Conservation (phyloP, 2,329 filamentous ascomycete species). For the Chalaropsis thielavioides region DNA sequence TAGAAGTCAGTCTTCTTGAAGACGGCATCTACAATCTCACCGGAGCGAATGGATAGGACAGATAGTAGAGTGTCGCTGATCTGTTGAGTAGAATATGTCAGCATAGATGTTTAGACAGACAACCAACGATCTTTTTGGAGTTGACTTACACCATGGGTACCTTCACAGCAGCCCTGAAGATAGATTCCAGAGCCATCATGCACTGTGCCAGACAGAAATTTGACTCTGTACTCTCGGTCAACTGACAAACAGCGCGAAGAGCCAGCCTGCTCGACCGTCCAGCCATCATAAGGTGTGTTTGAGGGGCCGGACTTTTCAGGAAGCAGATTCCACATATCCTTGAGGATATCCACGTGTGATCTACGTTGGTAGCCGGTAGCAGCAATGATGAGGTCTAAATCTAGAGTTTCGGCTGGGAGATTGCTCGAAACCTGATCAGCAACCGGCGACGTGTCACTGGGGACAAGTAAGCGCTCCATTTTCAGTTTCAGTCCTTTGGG, state of each 20-base stretch:
- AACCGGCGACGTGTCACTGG: slow-evolving; percentile 26
- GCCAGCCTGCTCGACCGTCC: slow-evolving; percentile 29
- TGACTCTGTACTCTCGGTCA: slow-evolving; percentile 61
- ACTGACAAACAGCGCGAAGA: slow-evolving; percentile 39
- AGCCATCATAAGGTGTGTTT: slow-evolving; percentile 24
- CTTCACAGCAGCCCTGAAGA: slow-evolving; percentile 89
- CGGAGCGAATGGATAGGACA: slow-evolving; percentile 59
- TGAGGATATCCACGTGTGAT: slow-evolving; percentile 64
- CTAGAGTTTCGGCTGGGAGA: slow-evolving; percentile 42
- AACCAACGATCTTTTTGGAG: no score
- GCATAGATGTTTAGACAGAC: slow-evolving; percentile 7
- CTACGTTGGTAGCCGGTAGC: slow-evolving; percentile 77
- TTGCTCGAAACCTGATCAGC: slow-evolving; percentile 24
- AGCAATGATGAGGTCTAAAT: slow-evolving; percentile 69
- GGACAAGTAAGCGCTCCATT: slow-evolving; percentile 26
- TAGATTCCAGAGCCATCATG: slow-evolving; percentile 65
- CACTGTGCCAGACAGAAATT: slow-evolving; percentile 54
- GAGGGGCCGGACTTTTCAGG: slow-evolving; percentile 31
- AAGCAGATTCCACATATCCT: slow-evolving; percentile 49
- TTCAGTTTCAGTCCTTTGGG: slow-evolving; percentile 40
- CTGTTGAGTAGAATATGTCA: slow-evolving; percentile 26
- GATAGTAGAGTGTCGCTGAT: slow-evolving; percentile 72
- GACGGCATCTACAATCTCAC: slow-evolving; percentile 63
- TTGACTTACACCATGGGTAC: slow-evolving; percentile 76
- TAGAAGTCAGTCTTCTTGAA: slow-evolving; percentile 32